Percentiles rank a stretch among this genome's conserved stretches.
Conservation (phyloP, 257 asterid genomes). For the Rubia yunnanensis region DNA sequence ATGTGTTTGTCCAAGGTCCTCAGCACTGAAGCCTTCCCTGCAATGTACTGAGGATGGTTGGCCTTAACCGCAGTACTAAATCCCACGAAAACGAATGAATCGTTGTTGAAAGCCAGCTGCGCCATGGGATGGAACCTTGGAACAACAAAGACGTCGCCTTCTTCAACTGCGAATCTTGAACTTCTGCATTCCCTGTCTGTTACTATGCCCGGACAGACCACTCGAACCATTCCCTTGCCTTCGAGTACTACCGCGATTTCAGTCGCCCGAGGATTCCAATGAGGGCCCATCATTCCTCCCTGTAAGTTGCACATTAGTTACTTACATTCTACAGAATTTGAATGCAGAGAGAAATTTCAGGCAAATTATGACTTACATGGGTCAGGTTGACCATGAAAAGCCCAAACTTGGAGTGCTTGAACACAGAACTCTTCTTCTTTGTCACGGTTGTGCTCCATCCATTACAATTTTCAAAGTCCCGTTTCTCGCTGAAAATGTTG, state of each 20-base stretch:
- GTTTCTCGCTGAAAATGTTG: slow-evolving; percentile 52
- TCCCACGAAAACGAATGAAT: slow-evolving; percentile 61
- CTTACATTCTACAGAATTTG: background rate
- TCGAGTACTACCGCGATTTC: slow-evolving; percentile 51
- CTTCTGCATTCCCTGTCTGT: slow-evolving; percentile 25
- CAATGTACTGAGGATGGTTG: slow-evolving; percentile 64
- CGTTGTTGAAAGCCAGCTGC: slow-evolving; percentile 73
- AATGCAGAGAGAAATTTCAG: background rate
- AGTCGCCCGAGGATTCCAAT: slow-evolving; percentile 77
- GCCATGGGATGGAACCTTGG: slow-evolving; percentile 78
- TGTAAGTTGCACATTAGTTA: slow-evolving; percentile 5
- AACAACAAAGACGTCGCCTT: slow-evolving; percentile 62
- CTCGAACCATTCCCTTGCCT: slow-evolving; percentile 65
- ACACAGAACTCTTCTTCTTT: slow-evolving; percentile 34
- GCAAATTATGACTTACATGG: slow-evolving; percentile 28
- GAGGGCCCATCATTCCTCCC: slow-evolving; percentile 99
- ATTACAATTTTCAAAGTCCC: slow-evolving; percentile 64
- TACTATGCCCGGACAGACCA: slow-evolving; percentile 37
- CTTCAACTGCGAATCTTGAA: slow-evolving; percentile 42
- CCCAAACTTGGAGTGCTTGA: slow-evolving; percentile 42
- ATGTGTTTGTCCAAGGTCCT: slow-evolving; percentile 43
- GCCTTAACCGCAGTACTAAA: slow-evolving; percentile 38
- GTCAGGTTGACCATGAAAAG: slow-evolving; percentile 81
- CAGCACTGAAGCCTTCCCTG: slow-evolving; percentile 61
- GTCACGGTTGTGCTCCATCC: slow-evolving; percentile 85